phyloP scores from a whole-genome alignment of 495 filamentous ascomycete genomes.

The Hypoxylon perforatum region DNA sequence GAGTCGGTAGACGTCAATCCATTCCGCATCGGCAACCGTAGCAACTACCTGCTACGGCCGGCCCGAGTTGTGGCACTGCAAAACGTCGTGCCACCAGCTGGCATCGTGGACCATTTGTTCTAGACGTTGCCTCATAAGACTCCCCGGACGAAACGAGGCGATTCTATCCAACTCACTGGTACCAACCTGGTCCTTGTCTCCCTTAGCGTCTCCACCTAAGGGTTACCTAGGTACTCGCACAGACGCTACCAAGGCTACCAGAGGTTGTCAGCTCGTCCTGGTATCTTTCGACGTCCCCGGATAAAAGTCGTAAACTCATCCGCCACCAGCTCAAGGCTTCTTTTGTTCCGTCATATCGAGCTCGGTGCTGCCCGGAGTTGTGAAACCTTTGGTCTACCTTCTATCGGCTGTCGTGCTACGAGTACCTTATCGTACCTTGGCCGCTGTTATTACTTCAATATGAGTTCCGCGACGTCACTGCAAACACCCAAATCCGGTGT shows the following conservation, averaged over 20 bases:
- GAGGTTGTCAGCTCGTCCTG: slow-evolving; percentile 33
- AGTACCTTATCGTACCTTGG: slow-evolving; percentile 18
- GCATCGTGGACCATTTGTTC: slow-evolving; percentile 15
- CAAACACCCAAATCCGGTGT: slow-evolving; percentile 13
- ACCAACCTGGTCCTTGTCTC: slow-evolving; percentile 38
- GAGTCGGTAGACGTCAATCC: slow-evolving; percentile 14
- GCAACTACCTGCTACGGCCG: slow-evolving; percentile 17
- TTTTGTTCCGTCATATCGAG: slow-evolving; percentile 14
- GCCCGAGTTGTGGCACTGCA: slow-evolving; percentile 26
- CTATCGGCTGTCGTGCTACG: slow-evolving; percentile 5
- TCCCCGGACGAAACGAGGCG: slow-evolving; percentile 19
- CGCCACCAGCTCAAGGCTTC: slow-evolving; percentile 30
- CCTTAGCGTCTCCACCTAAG: slow-evolving; percentile 47
- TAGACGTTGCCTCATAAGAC: slow-evolving; percentile 13
- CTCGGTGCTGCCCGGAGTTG: slow-evolving; percentile 7
- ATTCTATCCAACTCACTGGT: slow-evolving; percentile 43
- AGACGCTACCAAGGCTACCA: slow-evolving; percentile 36
- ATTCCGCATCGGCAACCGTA: slow-evolving; percentile 30
- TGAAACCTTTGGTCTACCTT: slow-evolving; percentile 5
- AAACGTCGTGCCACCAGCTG: slow-evolving; percentile 18
- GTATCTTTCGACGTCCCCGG: slow-evolving; percentile 28
- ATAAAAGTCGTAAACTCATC: slow-evolving; percentile 32
- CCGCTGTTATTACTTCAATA: slow-evolving; percentile 21
- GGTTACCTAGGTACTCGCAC: slow-evolving; percentile 28
- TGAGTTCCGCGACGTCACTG: slow-evolving; percentile 37